A percentile compares a stretch with the other conserved stretches of the same genome.
These are phyloP conservation scores for Hypoxylon sp. DNA, from an alignment of 2,329 filamentous ascomycete species.

Conservation along the genomic window DNA sequence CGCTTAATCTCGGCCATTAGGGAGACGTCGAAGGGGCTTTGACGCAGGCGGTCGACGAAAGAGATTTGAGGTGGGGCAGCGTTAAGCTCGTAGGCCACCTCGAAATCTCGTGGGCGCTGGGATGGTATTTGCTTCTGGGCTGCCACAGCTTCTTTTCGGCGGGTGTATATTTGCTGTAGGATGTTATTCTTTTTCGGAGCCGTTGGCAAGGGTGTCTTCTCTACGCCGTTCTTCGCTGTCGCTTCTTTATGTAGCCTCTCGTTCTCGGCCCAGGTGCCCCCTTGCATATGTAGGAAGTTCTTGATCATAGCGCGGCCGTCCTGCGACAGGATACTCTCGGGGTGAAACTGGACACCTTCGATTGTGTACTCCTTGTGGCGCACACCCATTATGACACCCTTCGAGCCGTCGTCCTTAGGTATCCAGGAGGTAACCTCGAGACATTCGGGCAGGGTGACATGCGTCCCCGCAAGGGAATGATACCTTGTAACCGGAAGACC, in stretches of 20 bases:
- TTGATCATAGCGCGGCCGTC: slow-evolving; percentile 90
- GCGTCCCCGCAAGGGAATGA: slow-evolving; percentile 94
- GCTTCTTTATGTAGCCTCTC: slow-evolving; percentile 67
- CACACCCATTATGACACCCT: slow-evolving; percentile 95
- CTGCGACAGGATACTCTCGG: slow-evolving; percentile 94
- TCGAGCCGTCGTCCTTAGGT: slow-evolving; percentile 79
- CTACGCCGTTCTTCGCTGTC: slow-evolving; percentile 49
- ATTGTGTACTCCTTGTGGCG: slow-evolving; percentile 91
- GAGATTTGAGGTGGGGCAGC: slow-evolving; percentile 87
- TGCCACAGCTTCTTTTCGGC: slow-evolving; percentile 81
- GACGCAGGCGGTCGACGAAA: slow-evolving; percentile 82
- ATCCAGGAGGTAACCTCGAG: slow-evolving; percentile 95
- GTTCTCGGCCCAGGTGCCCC: slow-evolving; percentile 93
- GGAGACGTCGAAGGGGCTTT: slow-evolving; percentile 89
- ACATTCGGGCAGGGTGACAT: slow-evolving; percentile 85
- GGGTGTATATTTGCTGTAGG: slow-evolving; percentile 89
- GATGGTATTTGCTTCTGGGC: slow-evolving; percentile 89
- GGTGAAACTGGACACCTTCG: slow-evolving; percentile 98
- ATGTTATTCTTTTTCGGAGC: slow-evolving; percentile 82
- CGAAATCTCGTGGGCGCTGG: slow-evolving; percentile 84
- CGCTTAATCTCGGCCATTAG: slow-evolving; percentile 98
- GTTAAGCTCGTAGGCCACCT: slow-evolving; percentile 87
- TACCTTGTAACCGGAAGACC: slow-evolving; percentile 92
- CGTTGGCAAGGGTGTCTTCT: slow-evolving; percentile 50
- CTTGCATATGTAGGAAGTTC: slow-evolving; percentile 90